Evolutionary conservation across 306 rosid genomes (phyloP), one percentile per base, ranked within the genome.

Genomic region (Trifolium pratense): DNA sequence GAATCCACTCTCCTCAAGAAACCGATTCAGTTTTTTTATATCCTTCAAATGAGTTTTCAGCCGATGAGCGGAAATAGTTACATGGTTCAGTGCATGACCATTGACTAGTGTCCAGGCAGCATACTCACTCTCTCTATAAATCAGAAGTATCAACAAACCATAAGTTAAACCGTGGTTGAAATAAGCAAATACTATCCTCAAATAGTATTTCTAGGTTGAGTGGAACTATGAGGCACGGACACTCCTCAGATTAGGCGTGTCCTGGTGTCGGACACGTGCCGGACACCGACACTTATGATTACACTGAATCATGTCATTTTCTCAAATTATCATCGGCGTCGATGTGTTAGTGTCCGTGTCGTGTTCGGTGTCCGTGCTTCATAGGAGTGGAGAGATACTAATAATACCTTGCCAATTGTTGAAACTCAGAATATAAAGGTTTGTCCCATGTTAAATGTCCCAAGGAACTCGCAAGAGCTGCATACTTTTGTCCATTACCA

Each of bases 31-130:
- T 69, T 21, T 86, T 23, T 91, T 81, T 67, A 94, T 89, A 75
- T 82, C 70, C 81, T 77, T 86, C 86, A 94, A 80, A 59, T 80
- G 70, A 76, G 96, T 89, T 77, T 87, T 91, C 84, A 94, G 84
- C 53, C 70, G 87, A 79, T 94, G 98, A 70, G 91, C 63, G 21
- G 97, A 94, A 71, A 94, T 89, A 3, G 98, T 94, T 39, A 86
- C 91, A 81, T 94, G 98, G 86, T 91, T 94, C 69, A 94, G 57
- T 13, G 97, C 98, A 80, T 88, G 81, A 12, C 98, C 98, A 73
- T 94, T 94, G 78, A 89, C 97, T 56, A 94, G 84, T 52, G 96
- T 91, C 98, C 97, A 94, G 16, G 98, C 98, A 61, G 98, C 97
- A 87, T 94, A 94, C 79, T 94, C 98, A 64, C 98, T 94, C 71